Evolutionary conservation across 495 filamentous ascomycete genomes (phyloP).

Genomic region (Hyaloscypha finlandica): DNA sequence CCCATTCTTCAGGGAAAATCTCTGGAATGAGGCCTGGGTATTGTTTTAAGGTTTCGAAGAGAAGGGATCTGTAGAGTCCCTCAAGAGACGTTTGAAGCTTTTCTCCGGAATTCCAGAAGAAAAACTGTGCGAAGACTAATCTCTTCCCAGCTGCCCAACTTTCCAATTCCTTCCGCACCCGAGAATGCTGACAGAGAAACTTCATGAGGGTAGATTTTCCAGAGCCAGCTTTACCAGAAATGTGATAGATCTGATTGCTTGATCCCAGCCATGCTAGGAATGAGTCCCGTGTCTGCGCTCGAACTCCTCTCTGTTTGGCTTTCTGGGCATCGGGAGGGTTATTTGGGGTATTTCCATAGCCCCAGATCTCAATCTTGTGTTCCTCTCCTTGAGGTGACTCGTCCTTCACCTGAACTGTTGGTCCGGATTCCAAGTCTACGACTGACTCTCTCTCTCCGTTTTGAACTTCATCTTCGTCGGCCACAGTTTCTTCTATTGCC

Average conservation of each 20-base stretch:
- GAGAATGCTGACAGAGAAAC: not conserved
- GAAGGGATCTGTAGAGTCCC: not conserved
- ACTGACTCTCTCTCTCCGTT: too few relatives aligned
- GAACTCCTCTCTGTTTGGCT: too few relatives aligned
- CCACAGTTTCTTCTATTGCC: too few relatives aligned
- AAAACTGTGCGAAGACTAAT: not conserved
- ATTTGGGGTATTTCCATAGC: too few relatives aligned
- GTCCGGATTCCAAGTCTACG: too few relatives aligned
- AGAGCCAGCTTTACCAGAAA: not conserved
- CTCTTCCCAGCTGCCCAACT: not conserved
- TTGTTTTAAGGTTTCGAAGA: not conserved
- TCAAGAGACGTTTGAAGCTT: not conserved
- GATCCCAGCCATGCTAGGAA: not conserved
- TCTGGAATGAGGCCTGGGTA: not conserved
- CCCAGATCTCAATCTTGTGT: too few relatives aligned
- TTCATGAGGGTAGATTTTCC: not conserved
- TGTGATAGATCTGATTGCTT: not conserved
- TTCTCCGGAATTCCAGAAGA: conserved; percentile 1
- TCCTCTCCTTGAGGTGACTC: too few relatives aligned
- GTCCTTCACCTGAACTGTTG: too few relatives aligned
- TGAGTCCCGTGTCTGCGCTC: conserved; percentile 5
- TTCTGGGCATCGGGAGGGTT: too few relatives aligned
- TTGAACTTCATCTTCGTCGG: too few relatives aligned
- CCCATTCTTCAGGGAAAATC: not conserved
- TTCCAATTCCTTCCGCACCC: not conserved